Conservation (phyloP, 768 basidiomycete genomes). For the Termitomyces sp. region DNA sequence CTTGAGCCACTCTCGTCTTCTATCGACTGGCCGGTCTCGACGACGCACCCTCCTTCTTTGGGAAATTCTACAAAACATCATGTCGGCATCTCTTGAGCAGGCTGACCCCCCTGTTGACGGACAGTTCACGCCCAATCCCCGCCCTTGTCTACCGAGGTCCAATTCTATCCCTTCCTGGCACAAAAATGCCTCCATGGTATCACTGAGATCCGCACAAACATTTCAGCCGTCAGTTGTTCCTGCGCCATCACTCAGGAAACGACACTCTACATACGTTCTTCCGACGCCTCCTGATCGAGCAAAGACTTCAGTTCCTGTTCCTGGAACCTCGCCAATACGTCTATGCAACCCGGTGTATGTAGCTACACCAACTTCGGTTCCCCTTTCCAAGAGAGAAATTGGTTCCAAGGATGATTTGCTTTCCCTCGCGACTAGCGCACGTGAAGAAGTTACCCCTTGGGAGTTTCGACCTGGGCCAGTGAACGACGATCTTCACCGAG, state of each 20-base stretch:
- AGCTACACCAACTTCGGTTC: not conserved
- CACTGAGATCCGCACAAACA: conserved; percentile 8
- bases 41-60: not conserved
- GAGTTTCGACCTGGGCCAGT: conserved; percentile 24
- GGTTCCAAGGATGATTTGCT: conserved; percentile 14
- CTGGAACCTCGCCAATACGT: conserved; percentile 20
- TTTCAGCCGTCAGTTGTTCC: not conserved
- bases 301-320: conserved; percentile 16
- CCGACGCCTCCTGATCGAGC: conserved; percentile 16
- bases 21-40: not conserved
- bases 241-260: conserved; percentile 23
- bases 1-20: not conserved
- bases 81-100: conserved; percentile 9
- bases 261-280: conserved; percentile 24
- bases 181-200: conserved; percentile 18
- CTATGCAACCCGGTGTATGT: conserved; percentile 28
- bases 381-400: conserved; percentile 7
- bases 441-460: conserved; percentile 28
- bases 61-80: not conserved
- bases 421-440: conserved; percentile 20
- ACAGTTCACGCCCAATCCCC: not conserved
- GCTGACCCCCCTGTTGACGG: conserved; percentile 3
- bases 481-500: not conserved
- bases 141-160: conserved; percentile 14
- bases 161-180: conserved; percentile 14